phyloP scores from a whole-genome alignment of 371 early-diverging fungal genomes.

The Mucor irregularis region DNA sequence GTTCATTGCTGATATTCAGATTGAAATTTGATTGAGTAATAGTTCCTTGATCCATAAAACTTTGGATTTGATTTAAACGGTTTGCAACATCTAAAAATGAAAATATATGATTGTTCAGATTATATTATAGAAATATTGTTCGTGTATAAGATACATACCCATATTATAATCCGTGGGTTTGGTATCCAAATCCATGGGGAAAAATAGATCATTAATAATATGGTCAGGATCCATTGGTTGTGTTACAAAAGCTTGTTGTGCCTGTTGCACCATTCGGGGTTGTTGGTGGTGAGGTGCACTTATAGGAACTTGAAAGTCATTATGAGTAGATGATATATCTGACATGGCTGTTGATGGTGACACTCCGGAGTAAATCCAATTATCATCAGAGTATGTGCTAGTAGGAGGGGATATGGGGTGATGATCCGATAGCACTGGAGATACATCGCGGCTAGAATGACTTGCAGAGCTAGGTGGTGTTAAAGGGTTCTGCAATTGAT shows the following conservation, averaged over 20 bases:
- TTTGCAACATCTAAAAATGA: conserved; percentile 10
- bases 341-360: conserved; percentile 13
- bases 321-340: neutral
- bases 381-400: conserved; percentile 27
- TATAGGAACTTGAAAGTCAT: neutral
- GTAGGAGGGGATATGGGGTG: conserved; percentile 30
- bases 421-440: conserved; percentile 18
- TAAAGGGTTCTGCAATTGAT: conserved; percentile 10
- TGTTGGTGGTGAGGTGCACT: too few species aligned
- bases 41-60: conserved; percentile 16
- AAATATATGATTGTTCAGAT: neutral
- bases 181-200: conserved; percentile 18
- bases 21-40: conserved; percentile 21
- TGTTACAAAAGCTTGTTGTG: conserved; percentile 6
- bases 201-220: conserved; percentile 22
- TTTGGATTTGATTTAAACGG: conserved; percentile 22
- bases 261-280: neutral
- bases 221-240: conserved; percentile 13
- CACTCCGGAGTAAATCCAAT: conserved; percentile 13
- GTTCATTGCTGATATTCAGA: conserved; percentile 20
- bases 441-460: conserved; percentile 23
- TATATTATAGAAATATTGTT: neutral
- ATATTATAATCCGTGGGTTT: conserved; percentile 18
- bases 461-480: conserved; percentile 17
- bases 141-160: conserved; percentile 2